phyloP scores from a whole-genome alignment of 2,329 filamentous ascomycete species.

The Cyphellophora europaea region DNA sequence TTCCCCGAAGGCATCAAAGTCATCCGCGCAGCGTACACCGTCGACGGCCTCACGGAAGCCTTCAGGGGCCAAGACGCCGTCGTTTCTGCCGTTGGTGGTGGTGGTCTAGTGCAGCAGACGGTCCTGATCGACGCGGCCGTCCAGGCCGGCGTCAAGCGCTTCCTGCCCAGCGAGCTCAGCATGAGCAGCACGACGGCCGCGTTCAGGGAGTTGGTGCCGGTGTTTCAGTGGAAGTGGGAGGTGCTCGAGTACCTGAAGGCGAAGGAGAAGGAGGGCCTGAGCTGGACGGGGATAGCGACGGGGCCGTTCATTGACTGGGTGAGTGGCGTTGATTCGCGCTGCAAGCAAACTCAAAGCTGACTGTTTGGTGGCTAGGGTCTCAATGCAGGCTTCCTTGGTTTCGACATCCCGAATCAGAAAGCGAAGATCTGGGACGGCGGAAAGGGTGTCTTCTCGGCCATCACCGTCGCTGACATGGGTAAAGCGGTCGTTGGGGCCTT shows the following conservation, averaged over 20 bases:
- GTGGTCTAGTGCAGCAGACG: slow-evolving; percentile 5
- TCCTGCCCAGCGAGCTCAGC: slow-evolving; percentile 23
- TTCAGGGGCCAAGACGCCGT: slow-evolving; percentile 24
- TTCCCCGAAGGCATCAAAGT: slow-evolving; percentile 17
- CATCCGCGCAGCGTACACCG: slow-evolving; percentile 20
- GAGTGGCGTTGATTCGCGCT: slow-evolving; percentile 4
- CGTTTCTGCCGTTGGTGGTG: slow-evolving; percentile 21
- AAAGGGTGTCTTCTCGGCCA: slow-evolving; percentile 35
- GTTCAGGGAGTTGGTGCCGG: slow-evolving; percentile 19
- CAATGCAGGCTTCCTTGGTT: slow-evolving; percentile 33
- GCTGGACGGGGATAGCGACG: slow-evolving; percentile 22
- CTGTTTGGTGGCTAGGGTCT: slow-evolving; percentile 14
- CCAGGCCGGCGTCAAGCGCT: slow-evolving; percentile 21
- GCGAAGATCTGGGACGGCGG: slow-evolving; percentile 42
- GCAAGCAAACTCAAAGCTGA: neutral
- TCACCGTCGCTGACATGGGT: slow-evolving; percentile 37
- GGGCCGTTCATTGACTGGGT: slow-evolving; percentile 27
- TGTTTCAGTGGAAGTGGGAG: slow-evolving; percentile 23
- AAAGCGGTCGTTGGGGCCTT: slow-evolving; percentile 41
- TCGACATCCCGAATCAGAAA: slow-evolving; percentile 33
- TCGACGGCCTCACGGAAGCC: slow-evolving; percentile 15
- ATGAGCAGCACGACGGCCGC: slow-evolving; percentile 2
- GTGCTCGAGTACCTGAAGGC: slow-evolving; percentile 21
- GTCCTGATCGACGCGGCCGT: slow-evolving; percentile 24
- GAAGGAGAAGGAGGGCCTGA: slow-evolving; percentile 15